Base-by-base conservation (phyloP, 805 yeast genomes). In the Candida sphagnicola region DNA sequence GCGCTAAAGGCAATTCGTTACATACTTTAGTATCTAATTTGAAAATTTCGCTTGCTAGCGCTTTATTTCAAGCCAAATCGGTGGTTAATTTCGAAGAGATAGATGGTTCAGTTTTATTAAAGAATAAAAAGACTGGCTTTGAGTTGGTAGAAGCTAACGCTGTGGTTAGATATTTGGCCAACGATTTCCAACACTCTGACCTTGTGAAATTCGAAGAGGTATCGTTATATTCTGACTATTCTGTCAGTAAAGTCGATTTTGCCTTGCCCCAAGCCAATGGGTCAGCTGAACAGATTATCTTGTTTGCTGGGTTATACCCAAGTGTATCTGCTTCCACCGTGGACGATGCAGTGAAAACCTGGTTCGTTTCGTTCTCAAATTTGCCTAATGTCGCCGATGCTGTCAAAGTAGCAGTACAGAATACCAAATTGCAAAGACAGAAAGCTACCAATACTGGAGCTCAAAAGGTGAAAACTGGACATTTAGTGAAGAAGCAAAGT, bases 91-190 rank as follows among this genome's bases (percentile, higher is more conserved):
- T 47, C 34, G 48, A 54, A 18, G 61, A 57, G 15, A 50, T 54
- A 38, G 62, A 48, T 25, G 45, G n/a, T n/a, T n/a, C 47, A 3
- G 47, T 61, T 34, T 48, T 39, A 17, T 62, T 72, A 44, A 40
- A 57, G 5, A 67, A 68, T 43, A 56, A 67, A 28, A 58, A 60
- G 5, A 31, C 55, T 17, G 59, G 61, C 2, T 72, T 78, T 38
- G 75, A 72, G 48, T 67, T 84, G 44, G 61, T 69, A 41, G 87
- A 83, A 57, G 69, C 86, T 15, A 81, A 83, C 53, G 80, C 93
- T 15, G 78, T 83, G 37, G 80, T 83, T 44, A 78, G 80, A 56
- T 84, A 78, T 51, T 61, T 80, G 44, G 65, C 77, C 28, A 57
- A 65, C 16, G 80, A 78, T 45, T 80, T 78, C 44, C 40, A 59